A percentile compares a stretch with the other conserved stretches of the same genome.
Evolutionary conservation across 2,329 filamentous ascomycete genomes (phyloP).

Genomic region (Neurospora crassa): DNA sequence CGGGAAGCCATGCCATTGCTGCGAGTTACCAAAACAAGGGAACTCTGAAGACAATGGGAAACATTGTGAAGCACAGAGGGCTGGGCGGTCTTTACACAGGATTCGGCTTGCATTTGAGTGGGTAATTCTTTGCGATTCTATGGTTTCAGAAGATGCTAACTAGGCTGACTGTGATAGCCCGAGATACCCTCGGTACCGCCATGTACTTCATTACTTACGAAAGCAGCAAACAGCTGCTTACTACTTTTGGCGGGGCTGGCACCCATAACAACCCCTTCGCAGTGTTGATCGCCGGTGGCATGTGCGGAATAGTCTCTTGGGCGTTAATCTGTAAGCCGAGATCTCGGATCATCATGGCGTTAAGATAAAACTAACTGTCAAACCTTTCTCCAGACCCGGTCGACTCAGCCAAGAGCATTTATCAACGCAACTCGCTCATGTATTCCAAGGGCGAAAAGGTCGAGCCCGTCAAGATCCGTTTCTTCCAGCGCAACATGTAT

Average conservation of each 20-base stretch:
- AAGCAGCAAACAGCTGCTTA: conserved; percentile 72
- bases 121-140: conserved; percentile 23
- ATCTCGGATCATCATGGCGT: not conserved
- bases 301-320: conserved; percentile 80
- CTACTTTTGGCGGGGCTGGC: conserved; percentile 60
- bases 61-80: conserved; percentile 67
- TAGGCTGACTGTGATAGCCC: conserved; percentile 38
- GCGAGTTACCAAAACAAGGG: conserved; percentile 70
- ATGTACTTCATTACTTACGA: conserved; percentile 90
- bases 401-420: conserved; percentile 77
- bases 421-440: conserved; percentile 71
- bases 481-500: conserved; percentile 72
- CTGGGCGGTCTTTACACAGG: conserved; percentile 69
- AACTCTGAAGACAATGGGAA: conserved; percentile 65
- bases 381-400: conserved; percentile 47
- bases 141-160: not conserved
- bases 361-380: not conserved
- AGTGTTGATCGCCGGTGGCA: conserved; percentile 66
- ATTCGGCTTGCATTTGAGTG: conserved; percentile 68
- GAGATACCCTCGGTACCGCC: conserved; percentile 73
- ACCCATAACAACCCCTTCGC: conserved; percentile 71
- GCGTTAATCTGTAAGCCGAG: conserved; percentile 55
- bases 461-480: conserved; percentile 63
- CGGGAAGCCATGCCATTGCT: conserved; percentile 48
- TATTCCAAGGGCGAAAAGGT: conserved; percentile 56